Evolutionary conservation across 148 eudicot species (phyloP), one percentile per base, ranked within the genome.

Genomic region (Pouteria glomerata): DNA sequence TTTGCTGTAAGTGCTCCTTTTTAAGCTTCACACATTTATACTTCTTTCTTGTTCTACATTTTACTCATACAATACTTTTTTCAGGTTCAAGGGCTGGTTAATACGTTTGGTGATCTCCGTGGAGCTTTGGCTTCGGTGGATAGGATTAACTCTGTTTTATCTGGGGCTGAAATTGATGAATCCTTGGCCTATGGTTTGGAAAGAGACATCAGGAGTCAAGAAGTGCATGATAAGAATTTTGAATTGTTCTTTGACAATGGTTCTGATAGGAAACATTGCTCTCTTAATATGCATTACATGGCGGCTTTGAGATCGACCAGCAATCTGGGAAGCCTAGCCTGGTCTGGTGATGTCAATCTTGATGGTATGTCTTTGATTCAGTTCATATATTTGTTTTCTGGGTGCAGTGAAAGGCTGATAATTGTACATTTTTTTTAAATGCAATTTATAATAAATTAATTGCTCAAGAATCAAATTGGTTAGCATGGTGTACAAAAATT

Each of bases 31-130:
- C 23, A 63, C n/a, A 35, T 26, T 31, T 56, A 13, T 23, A 48
- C 53, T 73, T 39, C 27, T 23, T 33, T 59, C 30, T 23, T 76
- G 4, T 39, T 66, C 29, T 27, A 42, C 66, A 23, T 55, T 37
- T 39, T 57, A 35, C 35, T 35, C 8, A 64, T 8, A 34, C 59
- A 6, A 10, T 69, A 19, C 74, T 24, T 7, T 62, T 57, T 69
- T 73, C 81, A 95, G 98, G 98, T 95, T 69, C 98, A 95, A 95
- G 98, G 98, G 42, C 80, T 95, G 70, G 96, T 95, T 73, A 88
- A 88, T 78, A 87, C 98, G n/a, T 77, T 89, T 80, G 98, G 98
- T 75, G 98, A 95, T 84, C 96, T 95, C 72, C 97, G 97, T 73
- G 96, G 89, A 59, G 84, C 97, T 73, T 88, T 91, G 66, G 98